Evolutionary conservation across 352 stramenopile genomes (phyloP).

Genomic region (Globisporangium lucens): DNA sequence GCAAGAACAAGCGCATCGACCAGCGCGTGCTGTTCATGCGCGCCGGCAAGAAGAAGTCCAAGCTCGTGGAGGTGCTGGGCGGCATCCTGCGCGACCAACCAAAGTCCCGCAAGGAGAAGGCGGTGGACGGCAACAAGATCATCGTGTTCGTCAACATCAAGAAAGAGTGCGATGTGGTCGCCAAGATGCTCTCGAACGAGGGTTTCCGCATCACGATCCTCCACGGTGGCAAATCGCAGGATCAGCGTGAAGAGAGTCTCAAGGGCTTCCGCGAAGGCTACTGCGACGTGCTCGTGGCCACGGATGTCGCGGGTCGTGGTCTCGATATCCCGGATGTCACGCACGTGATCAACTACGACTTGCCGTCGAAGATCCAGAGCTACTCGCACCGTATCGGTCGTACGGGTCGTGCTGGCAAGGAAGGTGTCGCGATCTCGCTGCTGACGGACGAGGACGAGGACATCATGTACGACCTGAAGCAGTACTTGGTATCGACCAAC

Average conservation of each 20-base stretch:
- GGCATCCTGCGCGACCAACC: conserved; percentile 80
- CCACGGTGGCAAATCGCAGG: conserved; percentile 96
- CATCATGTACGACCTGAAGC: conserved; percentile 96
- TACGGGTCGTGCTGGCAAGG: conserved; percentile 96
- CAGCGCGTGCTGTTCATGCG: conserved; percentile 95
- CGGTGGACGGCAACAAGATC: conserved; percentile 88
- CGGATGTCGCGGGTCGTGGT: conserved; percentile 93
- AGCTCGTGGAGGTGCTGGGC: conserved; percentile 79
- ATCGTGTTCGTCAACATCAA: conserved; percentile 99
- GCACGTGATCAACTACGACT: conserved; percentile 99
- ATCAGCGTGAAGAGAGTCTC: conserved; percentile 92
- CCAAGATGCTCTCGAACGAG: conserved; percentile 87
- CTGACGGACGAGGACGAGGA: conserved; percentile 97
- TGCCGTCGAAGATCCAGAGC: conserved; percentile 97
- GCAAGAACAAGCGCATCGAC: conserved; percentile 98
- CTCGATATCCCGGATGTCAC: conserved; percentile 98
- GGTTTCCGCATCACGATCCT: conserved; percentile 93
- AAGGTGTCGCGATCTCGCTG: conserved; percentile 96
- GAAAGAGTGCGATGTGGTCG: conserved; percentile 96
- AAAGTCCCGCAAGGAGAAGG: conserved; percentile 64
- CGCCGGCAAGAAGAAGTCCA: conserved; percentile 88
- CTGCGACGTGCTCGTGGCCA: conserved; percentile 91
- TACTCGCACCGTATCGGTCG: conserved; percentile 99
- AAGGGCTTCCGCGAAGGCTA: conserved; percentile 88
- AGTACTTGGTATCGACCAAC: conserved; percentile 95